These are phyloP conservation scores for Tarenaya hassleriana DNA, from an alignment of 345 rosid genomes.

Conservation along the genomic window DNA sequence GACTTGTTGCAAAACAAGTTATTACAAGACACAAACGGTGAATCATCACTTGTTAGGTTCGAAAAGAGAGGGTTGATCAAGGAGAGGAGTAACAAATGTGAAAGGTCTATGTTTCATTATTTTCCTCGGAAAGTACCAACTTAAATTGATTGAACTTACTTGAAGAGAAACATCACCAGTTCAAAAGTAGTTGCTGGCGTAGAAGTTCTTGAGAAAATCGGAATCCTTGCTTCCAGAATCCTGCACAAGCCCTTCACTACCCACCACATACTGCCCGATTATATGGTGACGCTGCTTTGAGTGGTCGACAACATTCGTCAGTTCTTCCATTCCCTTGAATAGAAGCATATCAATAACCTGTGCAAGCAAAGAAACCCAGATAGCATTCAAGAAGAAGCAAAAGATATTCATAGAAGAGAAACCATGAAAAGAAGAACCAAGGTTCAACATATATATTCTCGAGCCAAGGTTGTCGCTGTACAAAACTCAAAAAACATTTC, in stretches of 20 bases:
- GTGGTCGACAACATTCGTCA: slow-evolving; percentile 69
- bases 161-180: slow-evolving; percentile 20
- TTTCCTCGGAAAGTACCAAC: neutral
- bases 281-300: slow-evolving; percentile 99
- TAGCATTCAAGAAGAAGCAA: too few species aligned
- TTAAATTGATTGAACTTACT: neutral
- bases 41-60: too few species aligned
- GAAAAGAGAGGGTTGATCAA: too few species aligned
- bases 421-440: neutral
- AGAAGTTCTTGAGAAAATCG: slow-evolving; percentile 80
- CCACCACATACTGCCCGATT: slow-evolving; percentile 80
- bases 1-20: too few species aligned
- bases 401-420: neutral
- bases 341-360: slow-evolving; percentile 94
- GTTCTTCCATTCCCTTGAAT: slow-evolving; percentile 90
- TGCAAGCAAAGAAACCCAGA: too few species aligned
- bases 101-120: too few species aligned
- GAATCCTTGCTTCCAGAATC: slow-evolving; percentile 68
- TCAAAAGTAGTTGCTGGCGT: slow-evolving; percentile 79
- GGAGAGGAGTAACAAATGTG: too few species aligned
- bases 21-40: too few species aligned
- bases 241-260: slow-evolving; percentile 62
- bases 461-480: too few species aligned
- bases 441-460: neutral
- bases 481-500: too few species aligned